Evolutionary conservation across 192 early-diverging fungal genomes (phyloP).

Genomic region (Coemansia sp.): DNA sequence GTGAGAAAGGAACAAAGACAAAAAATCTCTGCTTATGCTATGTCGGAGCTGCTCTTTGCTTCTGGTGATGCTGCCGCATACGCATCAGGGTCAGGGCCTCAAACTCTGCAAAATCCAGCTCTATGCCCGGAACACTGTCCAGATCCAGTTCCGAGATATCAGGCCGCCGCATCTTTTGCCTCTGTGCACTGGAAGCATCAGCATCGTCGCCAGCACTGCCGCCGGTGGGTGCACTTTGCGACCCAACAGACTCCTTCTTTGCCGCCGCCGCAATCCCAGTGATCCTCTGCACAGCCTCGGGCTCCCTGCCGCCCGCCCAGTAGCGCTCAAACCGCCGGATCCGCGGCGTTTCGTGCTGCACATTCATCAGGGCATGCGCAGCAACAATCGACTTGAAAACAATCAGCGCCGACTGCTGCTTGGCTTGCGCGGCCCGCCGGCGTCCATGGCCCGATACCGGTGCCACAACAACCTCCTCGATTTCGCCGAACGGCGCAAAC

Average conservation of each 20-base stretch:
- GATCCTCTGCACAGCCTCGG: slow-evolving; percentile 21
- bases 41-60: not conserved
- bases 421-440: not conserved
- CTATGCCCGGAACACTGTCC: slow-evolving; percentile 28
- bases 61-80: slow-evolving; percentile 32
- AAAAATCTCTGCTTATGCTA: not conserved
- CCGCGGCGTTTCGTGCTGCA: slow-evolving; percentile 5
- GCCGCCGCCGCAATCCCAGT: not conserved
- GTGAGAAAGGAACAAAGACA: no score
- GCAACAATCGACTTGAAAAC: slow-evolving; percentile 39
- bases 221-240: not conserved
- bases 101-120: slow-evolving; percentile 41
- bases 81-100: slow-evolving; percentile 49
- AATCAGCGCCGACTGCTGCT: slow-evolving; percentile 31
- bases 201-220: not conserved
- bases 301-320: slow-evolving; percentile 39
- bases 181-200: not conserved
- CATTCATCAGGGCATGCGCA: slow-evolving; percentile 41
- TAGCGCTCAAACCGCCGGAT: slow-evolving; percentile 19
- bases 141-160: slow-evolving; percentile 30
- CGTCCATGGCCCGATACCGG: slow-evolving; percentile 20
- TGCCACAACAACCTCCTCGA: slow-evolving; percentile 48
- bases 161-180: slow-evolving; percentile 5
- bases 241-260: not conserved
- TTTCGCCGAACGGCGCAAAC: slow-evolving; percentile 33